These are phyloP conservation scores for Leonotis leonurus DNA, from an alignment of 257 asterid species.

Conservation along the genomic window DNA sequence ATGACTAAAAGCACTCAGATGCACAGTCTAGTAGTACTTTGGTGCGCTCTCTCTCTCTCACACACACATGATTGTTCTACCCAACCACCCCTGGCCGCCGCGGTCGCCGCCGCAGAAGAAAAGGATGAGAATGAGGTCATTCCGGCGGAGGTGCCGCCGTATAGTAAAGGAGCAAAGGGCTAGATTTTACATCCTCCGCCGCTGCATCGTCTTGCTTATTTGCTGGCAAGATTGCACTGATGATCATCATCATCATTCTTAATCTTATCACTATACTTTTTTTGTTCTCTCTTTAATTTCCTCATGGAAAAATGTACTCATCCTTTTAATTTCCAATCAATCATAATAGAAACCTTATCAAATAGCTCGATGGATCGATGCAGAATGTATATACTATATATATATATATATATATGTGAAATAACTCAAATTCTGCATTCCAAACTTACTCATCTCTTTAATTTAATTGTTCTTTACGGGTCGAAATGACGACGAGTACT, in stretches of 20 bases:
- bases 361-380: too few species aligned
- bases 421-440: too few species aligned
- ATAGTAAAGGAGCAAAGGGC: conserved; percentile 30
- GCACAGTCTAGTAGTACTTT: too few species aligned
- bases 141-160: conserved; percentile 24
- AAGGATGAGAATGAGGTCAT: conserved; percentile 9
- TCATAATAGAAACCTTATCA: too few species aligned
- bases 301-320: too few species aligned
- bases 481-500: too few species aligned
- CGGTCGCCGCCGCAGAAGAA: neutral
- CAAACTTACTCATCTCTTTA: too few species aligned
- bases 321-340: too few species aligned
- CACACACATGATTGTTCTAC: neutral
- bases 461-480: too few species aligned
- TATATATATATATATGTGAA: too few species aligned
- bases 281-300: neutral
- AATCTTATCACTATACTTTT: neutral
- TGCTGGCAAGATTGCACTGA: conserved; percentile 36
- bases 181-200: conserved; percentile 40
- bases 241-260: conserved; percentile 18
- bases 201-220: conserved; percentile 31
- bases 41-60: neutral
- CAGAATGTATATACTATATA: too few species aligned
- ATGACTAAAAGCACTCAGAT: too few species aligned
- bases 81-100: neutral